Evolutionary conservation across 306 rosid species (phyloP), one percentile per base, ranked within the genome.

Genomic region (Acacia crassicarpa): DNA sequence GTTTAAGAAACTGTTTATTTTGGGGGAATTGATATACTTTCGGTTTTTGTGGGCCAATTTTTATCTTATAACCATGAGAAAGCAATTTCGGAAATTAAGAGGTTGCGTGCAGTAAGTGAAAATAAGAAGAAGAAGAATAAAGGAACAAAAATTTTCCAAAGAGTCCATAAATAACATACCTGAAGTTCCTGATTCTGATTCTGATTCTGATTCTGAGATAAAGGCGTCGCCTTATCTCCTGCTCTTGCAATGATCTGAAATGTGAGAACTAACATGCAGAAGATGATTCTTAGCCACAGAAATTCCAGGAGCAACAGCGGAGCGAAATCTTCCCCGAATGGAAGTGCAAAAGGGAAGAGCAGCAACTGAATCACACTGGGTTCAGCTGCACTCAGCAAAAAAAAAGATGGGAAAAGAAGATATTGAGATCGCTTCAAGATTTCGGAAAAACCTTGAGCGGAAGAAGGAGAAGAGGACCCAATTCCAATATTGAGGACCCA

Each of bases 331-430:
- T 30, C 5, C 19, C 43, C 75, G 25, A 67, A 75, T 48, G 1
- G 32, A 79, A 62, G 74, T 68, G 69, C 66, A 80, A 83, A 83
- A 70, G 27, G 41, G 81, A 16, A 69, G 16, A 59, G 80, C 46
- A 32, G 69, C 62, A 44, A 66, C 8, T 22, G 74, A 81, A 65
- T 81, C 67, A 80, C 79, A 80, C 46, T 12, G 27, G 27, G 54
- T 6, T n/a, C 46, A 30, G 33, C 51, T 19, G 46, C 8, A 16
- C 67, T 67, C 16, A 51, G 78, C 67, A 19, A 73, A 59, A 32
- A 59, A 32, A 20, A 74, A 44, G 17, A 5, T 8, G 35, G 17
- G 30, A 5, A 16, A 30, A 2, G 16, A 30, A 30, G 41, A 17
- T 70, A 68, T 27, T 67, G 43, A 3, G 49, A 32, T 13, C 38